A percentile compares a stretch with the other conserved stretches of the same genome.
phyloP scores from a whole-genome alignment of 352 stramenopile species.

The Pythium sukuiense region DNA sequence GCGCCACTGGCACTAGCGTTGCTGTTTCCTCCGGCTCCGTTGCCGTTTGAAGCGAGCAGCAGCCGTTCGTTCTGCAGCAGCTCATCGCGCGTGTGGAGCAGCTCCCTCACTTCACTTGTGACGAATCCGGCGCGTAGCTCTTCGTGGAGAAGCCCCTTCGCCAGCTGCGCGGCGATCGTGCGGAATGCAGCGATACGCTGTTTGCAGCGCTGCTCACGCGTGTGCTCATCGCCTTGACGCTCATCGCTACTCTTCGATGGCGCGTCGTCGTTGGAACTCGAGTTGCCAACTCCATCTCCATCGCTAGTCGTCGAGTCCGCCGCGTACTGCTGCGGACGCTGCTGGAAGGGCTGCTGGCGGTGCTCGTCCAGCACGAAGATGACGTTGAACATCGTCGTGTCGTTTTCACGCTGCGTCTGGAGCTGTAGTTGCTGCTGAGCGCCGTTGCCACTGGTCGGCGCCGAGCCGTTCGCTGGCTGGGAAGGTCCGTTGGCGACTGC shows the following conservation, averaged over 20 bases:
- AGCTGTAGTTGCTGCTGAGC: background rate
- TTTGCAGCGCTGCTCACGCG: slow-evolving; percentile 28
- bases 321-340: slow-evolving; percentile 16
- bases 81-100: slow-evolving; percentile 82
- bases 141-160: slow-evolving; percentile 82
- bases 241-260: background rate
- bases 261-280: background rate
- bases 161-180: slow-evolving; percentile 67
- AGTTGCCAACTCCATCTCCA: background rate
- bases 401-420: slow-evolving; percentile 34
- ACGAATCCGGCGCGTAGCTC: slow-evolving; percentile 81
- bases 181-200: slow-evolving; percentile 57
- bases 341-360: slow-evolving; percentile 27
- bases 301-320: background rate
- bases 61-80: slow-evolving; percentile 65
- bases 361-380: slow-evolving; percentile 80
- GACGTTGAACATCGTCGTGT: slow-evolving; percentile 89
- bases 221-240: slow-evolving; percentile 1
- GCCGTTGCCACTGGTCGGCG: background rate
- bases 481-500: background rate
- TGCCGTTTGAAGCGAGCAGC: slow-evolving; percentile 16
- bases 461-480: background rate
- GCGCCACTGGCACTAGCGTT: background rate
- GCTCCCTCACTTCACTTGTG: slow-evolving; percentile 67
- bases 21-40: slow-evolving; percentile 19